Base-by-base conservation (phyloP, 176 grass and related monocot species). In the Aechmea fasciata region DNA sequence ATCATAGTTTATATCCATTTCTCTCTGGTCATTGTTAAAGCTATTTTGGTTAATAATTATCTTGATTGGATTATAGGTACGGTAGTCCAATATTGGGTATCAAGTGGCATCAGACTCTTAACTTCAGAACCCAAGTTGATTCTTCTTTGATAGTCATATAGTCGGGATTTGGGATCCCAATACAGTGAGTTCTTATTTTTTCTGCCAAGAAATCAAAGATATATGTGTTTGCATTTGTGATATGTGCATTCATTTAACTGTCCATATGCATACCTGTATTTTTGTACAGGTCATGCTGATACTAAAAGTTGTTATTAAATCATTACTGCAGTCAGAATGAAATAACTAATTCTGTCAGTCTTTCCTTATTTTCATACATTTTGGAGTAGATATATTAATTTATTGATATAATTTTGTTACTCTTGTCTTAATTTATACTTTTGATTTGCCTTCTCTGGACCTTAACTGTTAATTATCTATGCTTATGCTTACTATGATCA, bases 151-250 rank as follows among this genome's bases (percentile, higher is more conserved):
- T 76, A 85, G 83, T 64, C 88, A 85, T 80, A 82, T 90, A 69
- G 88, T 92, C 69, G 81, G 88, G 78, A 79, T 96, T 78, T 96
- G 93, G 93, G 88, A 96, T 85, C 93, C 93, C 69, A 87, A 96
- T 70, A 96, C 86, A 74, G 93, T 96, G 61, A 87, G 85, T 84
- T 74, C 23, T 81, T 67, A 49, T 48, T 71, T 41, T 41, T 41
- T 41, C 4, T 41, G 33, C 4, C 33, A 41, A 41, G 33, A 41
- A 41, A 7, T 41, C 33, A 41, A 41, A 41, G 3, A 41, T 41
- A 0, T 41, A 7, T 41, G 33, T 7, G 5, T 41, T 41, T 41
- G 33, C 33, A 41, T 41, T 41, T 7, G 33, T 41, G 33, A 41
- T 41, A 41, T 41, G 33, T 41, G 6, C 33, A 41, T 41, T 41